Evolutionary conservation across 2,329 filamentous ascomycete genomes (phyloP).

Genomic region (Xylariaceae sp.): DNA sequence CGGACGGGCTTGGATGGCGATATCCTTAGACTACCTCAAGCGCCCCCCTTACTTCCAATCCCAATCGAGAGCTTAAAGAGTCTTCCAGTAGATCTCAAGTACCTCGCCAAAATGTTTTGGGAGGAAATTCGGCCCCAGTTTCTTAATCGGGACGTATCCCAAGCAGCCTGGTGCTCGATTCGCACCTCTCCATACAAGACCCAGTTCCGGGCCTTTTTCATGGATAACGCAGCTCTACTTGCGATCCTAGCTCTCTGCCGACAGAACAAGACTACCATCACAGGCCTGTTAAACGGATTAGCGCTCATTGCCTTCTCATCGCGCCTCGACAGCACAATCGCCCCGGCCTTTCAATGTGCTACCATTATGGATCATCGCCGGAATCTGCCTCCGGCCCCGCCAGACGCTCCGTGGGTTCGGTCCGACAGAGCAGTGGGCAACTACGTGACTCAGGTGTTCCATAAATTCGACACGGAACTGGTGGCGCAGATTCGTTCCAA

Average conservation of each 20-base stretch:
- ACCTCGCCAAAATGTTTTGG: conserved; percentile 18
- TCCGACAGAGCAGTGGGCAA: conserved; percentile 20
- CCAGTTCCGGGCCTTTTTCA: conserved; percentile 21
- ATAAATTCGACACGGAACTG: conserved; percentile 20
- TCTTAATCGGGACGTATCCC: neutral
- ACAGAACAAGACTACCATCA: conserved; percentile 27
- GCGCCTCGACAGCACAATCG: conserved; percentile 3
- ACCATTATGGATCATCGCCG: conserved; percentile 23
- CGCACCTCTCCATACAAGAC: conserved; percentile 27
- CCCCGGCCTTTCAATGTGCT: conserved; percentile 17
- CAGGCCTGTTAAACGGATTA: conserved; percentile 29
- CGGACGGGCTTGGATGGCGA: conserved; percentile 26
- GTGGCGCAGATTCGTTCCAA: conserved; percentile 22
- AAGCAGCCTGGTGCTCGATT: conserved; percentile 30
- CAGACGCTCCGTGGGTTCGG: conserved; percentile 2
- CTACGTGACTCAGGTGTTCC: conserved; percentile 23
- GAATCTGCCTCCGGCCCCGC: conserved; percentile 6
- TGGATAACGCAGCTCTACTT: conserved; percentile 9
- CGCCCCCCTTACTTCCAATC: conserved; percentile 30
- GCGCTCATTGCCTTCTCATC: conserved; percentile 15
- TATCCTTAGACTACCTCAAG: conserved; percentile 30
- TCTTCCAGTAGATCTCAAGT: conserved; percentile 14
- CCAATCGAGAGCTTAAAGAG: conserved; percentile 29
- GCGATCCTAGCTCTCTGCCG: conserved; percentile 21
- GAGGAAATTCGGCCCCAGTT: conserved; percentile 17